These are phyloP conservation scores for Larix kaempferi DNA, from an alignment of 75 land plant species.

Conservation along the genomic window DNA sequence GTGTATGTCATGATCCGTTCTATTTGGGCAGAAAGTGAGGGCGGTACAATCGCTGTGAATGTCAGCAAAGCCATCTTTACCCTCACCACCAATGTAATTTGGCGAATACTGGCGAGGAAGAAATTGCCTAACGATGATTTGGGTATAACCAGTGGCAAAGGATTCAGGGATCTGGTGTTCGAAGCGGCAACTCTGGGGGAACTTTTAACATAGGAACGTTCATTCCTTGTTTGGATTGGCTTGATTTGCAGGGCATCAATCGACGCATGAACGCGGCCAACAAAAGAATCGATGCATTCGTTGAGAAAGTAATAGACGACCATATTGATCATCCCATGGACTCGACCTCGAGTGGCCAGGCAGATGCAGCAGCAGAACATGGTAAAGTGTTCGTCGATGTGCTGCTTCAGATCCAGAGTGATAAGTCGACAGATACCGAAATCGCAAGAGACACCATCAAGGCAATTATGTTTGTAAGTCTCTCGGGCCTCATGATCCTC, in stretches of 20 bases:
- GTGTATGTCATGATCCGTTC: neutral
- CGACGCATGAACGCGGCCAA: neutral
- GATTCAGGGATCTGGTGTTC: slow-evolving; percentile 18
- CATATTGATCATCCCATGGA: neutral
- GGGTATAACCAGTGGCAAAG: slow-evolving; percentile 12
- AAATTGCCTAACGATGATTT: slow-evolving; percentile 16
- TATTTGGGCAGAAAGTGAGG: neutral
- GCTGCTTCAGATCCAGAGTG: slow-evolving; percentile 14
- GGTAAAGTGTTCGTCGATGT: slow-evolving; percentile 54
- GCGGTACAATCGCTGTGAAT: slow-evolving; percentile 4
- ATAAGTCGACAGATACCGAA: neutral
- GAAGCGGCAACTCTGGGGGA: neutral
- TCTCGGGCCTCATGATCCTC: neutral
- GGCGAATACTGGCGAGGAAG: slow-evolving; percentile 29
- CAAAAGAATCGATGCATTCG: neutral
- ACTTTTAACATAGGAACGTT: neutral
- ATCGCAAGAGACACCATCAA: neutral
- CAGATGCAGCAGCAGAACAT: too few species aligned
- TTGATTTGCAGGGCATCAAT: neutral
- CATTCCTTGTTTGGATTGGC: neutral
- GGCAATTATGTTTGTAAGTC: neutral
- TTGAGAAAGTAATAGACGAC: neutral
- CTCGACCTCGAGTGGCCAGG: too few species aligned
- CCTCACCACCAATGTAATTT: slow-evolving; percentile 12
- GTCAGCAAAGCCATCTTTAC: slow-evolving; percentile 14